Evolutionary conservation across 1,139 yeast genomes (phyloP), one percentile per base, ranked within the genome.

Genomic region (Magnusiomyces tetraspermus): DNA sequence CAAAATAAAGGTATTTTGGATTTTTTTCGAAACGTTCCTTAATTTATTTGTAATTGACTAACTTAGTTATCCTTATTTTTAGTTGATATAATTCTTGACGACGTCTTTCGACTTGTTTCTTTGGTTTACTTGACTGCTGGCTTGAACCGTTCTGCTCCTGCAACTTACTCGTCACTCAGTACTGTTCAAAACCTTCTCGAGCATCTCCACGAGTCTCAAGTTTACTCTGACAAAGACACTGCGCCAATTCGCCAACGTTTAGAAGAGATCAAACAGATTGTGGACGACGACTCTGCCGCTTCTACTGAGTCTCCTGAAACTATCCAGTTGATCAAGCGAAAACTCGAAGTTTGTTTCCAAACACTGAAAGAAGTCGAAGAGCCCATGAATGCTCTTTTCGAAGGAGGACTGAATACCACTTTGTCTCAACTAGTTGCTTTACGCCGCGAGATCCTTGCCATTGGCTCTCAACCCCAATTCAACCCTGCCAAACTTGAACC

Each of bases 121-220:
- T 73, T 92, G 53, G 85, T 95, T 58, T 86, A 89, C 67, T 78
- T 90, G 59, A 87, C 97, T 1, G 94, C 94, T 57, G 98, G 98
- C 2, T 75, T 88, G 60, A 85, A 85, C 53, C 83, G 88, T 60
- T 79, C 87, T 45, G 96, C 96, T 0, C 96, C 97, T 1, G 96
- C 97, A 2, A 87, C 96, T 1, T 92, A 85, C 69, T 89, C 96
- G 8, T 85, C 95, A 6, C 72, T 90, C 49, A 77, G 89, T 46
- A 87, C 97, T 0, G 95, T 92, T 43, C 82, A 82, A 68, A 80
- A 92, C 61, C 72, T 92, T 55, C 74, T 92, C 59, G 85, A 81
- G 57, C 97, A 90, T 68, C 73, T 90, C 57, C 78, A 80, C 59
- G 96, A 86, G 63, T 80, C 88, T 53, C 82, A 81, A 54, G 87